phyloP scores from a whole-genome alignment of 2,329 filamentous ascomycete genomes.

The Colletotrichum australisinense region DNA sequence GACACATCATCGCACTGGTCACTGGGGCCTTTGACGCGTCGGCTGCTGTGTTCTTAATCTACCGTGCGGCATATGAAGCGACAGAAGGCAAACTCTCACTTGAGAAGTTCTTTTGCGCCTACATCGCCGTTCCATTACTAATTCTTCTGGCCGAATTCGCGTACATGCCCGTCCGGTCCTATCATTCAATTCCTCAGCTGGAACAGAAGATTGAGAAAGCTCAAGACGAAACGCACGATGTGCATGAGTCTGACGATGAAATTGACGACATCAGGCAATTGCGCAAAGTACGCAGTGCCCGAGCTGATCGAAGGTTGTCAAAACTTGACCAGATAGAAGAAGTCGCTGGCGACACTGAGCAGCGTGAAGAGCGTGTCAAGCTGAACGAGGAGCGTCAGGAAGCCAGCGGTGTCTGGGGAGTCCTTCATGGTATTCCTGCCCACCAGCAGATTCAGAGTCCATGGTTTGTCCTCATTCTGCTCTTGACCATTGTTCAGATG shows the following conservation, averaged over 20 bases:
- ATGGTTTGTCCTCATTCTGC: slow-evolving; percentile 78
- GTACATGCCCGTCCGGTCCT: slow-evolving; percentile 53
- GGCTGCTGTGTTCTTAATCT: slow-evolving; percentile 80
- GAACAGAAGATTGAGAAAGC: slow-evolving; percentile 52
- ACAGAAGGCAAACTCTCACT: slow-evolving; percentile 53
- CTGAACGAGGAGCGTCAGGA: slow-evolving; percentile 69
- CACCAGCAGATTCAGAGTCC: slow-evolving; percentile 72
- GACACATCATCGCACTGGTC: slow-evolving; percentile 80
- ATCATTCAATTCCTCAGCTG: slow-evolving; percentile 52
- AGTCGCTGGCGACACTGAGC: slow-evolving; percentile 67
- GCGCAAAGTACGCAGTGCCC: slow-evolving; percentile 53
- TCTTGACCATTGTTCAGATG: slow-evolving; percentile 71
- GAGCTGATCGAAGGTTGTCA: slow-evolving; percentile 63
- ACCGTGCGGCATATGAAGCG: slow-evolving; percentile 76
- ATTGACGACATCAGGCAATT: slow-evolving; percentile 59
- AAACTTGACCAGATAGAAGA: slow-evolving; percentile 72
- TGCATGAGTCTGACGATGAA: slow-evolving; percentile 66
- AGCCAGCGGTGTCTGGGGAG: slow-evolving; percentile 76
- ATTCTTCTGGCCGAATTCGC: slow-evolving; percentile 50
- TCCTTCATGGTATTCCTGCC: slow-evolving; percentile 74
- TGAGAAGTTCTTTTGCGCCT: slow-evolving; percentile 54
- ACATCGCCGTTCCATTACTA: slow-evolving; percentile 48
- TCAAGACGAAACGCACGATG: slow-evolving; percentile 50
- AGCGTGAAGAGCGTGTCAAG: slow-evolving; percentile 65
- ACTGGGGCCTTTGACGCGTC: slow-evolving; percentile 88